Evolutionary conservation across 176 grass and related monocot genomes (phyloP).

Genomic region (Eragrostis curvula): DNA sequence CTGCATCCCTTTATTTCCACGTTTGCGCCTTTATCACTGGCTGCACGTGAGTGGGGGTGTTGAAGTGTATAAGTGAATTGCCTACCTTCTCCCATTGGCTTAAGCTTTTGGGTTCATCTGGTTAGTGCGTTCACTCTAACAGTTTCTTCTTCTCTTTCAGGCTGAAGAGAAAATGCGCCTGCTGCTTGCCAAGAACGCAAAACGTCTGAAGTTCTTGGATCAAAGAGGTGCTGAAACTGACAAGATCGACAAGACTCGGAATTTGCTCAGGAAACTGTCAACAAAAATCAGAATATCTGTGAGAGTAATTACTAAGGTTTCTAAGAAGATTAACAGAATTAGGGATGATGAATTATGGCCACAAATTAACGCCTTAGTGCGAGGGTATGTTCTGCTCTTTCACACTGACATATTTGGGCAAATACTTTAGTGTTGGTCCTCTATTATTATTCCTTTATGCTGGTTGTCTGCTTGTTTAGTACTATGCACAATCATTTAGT

Average conservation of each 20-base stretch:
- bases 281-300: constrained; percentile 78
- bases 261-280: constrained; percentile 60
- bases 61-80: too few relatives aligned
- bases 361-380: constrained; percentile 67
- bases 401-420: neutral
- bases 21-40: too few relatives aligned
- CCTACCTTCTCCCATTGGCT: too few relatives aligned
- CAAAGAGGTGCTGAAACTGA: constrained; percentile 67
- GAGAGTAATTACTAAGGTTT: constrained; percentile 67
- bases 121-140: too few relatives aligned
- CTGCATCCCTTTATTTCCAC: too few relatives aligned
- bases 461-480: neutral
- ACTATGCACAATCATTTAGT: constrained; percentile 14
- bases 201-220: constrained; percentile 72
- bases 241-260: constrained; percentile 73
- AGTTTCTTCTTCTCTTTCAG: constrained; percentile 51
- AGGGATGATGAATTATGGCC: constrained; percentile 90
- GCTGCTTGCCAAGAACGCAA: constrained; percentile 68
- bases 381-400: constrained; percentile 66
- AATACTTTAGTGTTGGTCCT: constrained; percentile 9
- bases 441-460: neutral
- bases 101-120: too few relatives aligned
- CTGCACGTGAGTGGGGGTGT: too few relatives aligned
- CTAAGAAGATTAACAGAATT: constrained; percentile 79
- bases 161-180: constrained; percentile 91